Evolutionary conservation across 2,329 filamentous ascomycete species (phyloP).

Genomic region (Incumbomyces lentus): DNA sequence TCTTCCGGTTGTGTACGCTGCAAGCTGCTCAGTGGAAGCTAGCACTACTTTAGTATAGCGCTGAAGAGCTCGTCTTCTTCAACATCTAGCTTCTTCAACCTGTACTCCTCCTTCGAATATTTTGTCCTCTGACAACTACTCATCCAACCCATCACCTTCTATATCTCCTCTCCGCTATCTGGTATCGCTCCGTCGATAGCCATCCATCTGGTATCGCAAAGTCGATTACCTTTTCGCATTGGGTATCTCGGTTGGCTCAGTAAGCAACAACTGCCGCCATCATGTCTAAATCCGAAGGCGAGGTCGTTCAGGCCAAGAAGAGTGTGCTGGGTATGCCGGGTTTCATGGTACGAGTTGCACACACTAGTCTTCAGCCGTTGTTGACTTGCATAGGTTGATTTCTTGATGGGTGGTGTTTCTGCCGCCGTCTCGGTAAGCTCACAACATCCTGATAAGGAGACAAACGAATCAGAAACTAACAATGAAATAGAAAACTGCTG

Average conservation of each 20-base stretch:
- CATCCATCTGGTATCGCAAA: constrained; percentile 3
- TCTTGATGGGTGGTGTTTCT: constrained; percentile 99
- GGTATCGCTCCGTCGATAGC: constrained; percentile 5
- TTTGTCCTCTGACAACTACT: constrained; percentile 6
- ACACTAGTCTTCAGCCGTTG: background rate
- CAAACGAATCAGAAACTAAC: constrained; percentile 10
- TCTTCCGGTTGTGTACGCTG: background rate
- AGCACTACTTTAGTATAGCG: background rate
- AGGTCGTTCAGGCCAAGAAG: constrained; percentile 43
- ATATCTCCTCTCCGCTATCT: constrained; percentile 7
- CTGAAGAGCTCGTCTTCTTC: constrained; percentile 5
- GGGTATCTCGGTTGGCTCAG: background rate
- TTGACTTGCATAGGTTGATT: constrained; percentile 83
- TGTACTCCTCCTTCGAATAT: constrained; percentile 5
- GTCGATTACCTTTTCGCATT: constrained; percentile 6
- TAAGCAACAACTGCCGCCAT: constrained; percentile 9
- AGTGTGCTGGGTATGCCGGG: constrained; percentile 11
- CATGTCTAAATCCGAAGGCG: constrained; percentile 30
- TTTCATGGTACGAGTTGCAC: too few species aligned
- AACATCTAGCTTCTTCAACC: constrained; percentile 2
- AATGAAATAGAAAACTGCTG: constrained; percentile 66
- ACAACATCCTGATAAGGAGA: background rate
- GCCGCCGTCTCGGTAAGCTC: constrained; percentile 72
- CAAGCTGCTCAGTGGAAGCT: background rate
- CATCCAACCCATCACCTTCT: constrained; percentile 3